phyloP scores from a whole-genome alignment of 495 filamentous ascomycete species.

The Penicillium malachiteum region DNA sequence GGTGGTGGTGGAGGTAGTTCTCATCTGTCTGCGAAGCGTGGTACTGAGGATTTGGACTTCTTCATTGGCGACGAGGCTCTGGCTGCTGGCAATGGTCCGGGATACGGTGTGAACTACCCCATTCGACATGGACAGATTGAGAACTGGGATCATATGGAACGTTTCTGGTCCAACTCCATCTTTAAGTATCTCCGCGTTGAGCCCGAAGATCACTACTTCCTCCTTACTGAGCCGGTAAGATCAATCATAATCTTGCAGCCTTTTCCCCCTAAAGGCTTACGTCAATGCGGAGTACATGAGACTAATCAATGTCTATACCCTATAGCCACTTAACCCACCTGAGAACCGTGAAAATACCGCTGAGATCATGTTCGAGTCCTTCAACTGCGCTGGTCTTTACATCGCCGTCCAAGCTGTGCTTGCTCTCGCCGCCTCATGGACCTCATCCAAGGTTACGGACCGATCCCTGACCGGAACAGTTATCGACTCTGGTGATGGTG shows the following conservation, averaged over 20 bases:
- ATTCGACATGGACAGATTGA: slow-evolving; percentile 97
- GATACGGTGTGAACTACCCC: slow-evolving; percentile 95
- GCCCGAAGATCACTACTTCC: slow-evolving; percentile 96
- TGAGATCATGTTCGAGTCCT: slow-evolving; percentile 99
- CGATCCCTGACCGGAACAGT: slow-evolving; percentile 97
- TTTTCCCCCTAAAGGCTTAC: slow-evolving; percentile 1
- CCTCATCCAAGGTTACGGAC: slow-evolving; percentile 94
- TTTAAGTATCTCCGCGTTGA: slow-evolving; percentile 99
- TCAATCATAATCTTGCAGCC: not conserved
- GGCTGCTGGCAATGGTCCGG: slow-evolving; percentile 76
- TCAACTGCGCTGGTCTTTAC: slow-evolving; percentile 98
- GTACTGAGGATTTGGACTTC: slow-evolving; percentile 96
- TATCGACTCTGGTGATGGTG: slow-evolving; percentile 95
- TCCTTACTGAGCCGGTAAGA: slow-evolving; percentile 91
- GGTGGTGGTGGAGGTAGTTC: slow-evolving; percentile 79
- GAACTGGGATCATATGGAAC: slow-evolving; percentile 99
- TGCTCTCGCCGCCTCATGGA: slow-evolving; percentile 96
- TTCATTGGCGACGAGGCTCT: slow-evolving; percentile 98
- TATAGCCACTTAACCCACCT: slow-evolving; percentile 89
- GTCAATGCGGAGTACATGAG: slow-evolving; percentile 9
- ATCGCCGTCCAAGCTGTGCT: slow-evolving; percentile 98
- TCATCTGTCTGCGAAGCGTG: slow-evolving; percentile 85
- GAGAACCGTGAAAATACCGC: slow-evolving; percentile 99
- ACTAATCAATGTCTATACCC: slow-evolving; percentile 11
- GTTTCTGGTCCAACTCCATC: slow-evolving; percentile 99